Evolutionary conservation across 352 stramenopile genomes (phyloP), one percentile per base, ranked within the genome.

Genomic region (Pythium myriotylum): DNA sequence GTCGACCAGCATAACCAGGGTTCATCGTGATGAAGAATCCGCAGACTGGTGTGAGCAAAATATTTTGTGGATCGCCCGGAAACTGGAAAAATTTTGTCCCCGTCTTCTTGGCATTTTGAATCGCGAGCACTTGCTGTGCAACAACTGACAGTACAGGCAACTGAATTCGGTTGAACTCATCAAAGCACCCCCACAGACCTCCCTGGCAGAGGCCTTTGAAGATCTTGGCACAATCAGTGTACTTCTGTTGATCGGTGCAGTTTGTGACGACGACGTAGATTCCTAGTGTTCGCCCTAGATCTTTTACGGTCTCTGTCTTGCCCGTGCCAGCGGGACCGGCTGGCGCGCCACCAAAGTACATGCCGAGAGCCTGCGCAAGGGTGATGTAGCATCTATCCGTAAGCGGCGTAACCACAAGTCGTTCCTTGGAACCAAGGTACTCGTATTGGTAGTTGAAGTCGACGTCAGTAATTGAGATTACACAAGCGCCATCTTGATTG

Each of bases 1-100:
- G 96, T 8, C 97, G 88, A 52, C 97, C 97, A 47, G 96, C 96
- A 66, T 99, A 99, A 49, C 97, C 97, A 4, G 97, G 97, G 72
- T 99, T 99, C 97, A 99, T 99, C 2, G 97, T 99, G 65, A 99
- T 99, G 68, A 99, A 99, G 72, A 98, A 99, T 3, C 95, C 96
- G 54, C 95, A 98, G 10, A 97, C 92, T 13, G 94, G 95, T 32
- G 97, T 96, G 3, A 99, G 77, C 41, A 97, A 62, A 57, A 99
- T 97, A 71, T 99, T 98, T 72, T 98, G 95, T 10, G 96, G 95
- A 62, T 99, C 96, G 32, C 97, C 97, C 0, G 96, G 96, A 70
- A 99, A 99, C 74, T 99, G 94, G 74, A 99, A 99, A 72, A 92
- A 95, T 57, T 97, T 91, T 3, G 90, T 87, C 0, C 91, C 94